Conservation (phyloP, 2,329 filamentous ascomycete species). For the Epichloe sylvatica region DNA sequence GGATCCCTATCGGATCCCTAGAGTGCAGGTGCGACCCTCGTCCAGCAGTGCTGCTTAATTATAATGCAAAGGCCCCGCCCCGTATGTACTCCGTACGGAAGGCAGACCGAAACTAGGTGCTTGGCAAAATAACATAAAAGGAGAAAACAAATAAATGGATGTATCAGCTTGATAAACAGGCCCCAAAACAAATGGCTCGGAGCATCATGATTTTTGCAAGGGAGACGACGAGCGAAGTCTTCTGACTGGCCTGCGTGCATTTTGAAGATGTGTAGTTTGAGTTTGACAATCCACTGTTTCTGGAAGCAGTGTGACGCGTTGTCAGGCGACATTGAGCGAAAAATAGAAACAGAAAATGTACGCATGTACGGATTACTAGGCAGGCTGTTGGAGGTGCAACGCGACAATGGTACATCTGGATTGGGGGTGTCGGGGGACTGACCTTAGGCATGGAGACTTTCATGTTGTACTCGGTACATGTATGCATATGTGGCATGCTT, state of each 20-base stretch:
- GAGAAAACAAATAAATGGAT: not conserved
- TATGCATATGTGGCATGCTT: not conserved
- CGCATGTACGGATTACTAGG: not conserved
- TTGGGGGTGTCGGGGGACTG: not conserved
- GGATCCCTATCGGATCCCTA: not conserved
- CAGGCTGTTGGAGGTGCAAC: not conserved
- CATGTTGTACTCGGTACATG: no score
- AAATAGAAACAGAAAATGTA: not conserved
- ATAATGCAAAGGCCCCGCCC: no score
- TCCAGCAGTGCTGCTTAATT: no score
- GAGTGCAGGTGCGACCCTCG: not conserved
- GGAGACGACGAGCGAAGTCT: no score
- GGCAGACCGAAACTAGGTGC: not conserved
- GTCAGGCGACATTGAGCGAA: not conserved
- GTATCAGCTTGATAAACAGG: no score
- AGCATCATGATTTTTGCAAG: no score
- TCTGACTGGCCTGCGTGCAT: no score
- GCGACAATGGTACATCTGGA: no score
- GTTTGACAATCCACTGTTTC: no score
- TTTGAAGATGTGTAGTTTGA: no score
- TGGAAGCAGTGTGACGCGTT: not conserved
- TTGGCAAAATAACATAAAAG: not conserved
- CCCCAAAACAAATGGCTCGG: no score
- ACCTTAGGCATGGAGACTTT: not conserved
- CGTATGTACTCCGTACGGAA: not conserved